Evolutionary conservation across 306 rosid species (phyloP), one percentile per base, ranked within the genome.

Genomic region (Carpinus fangiana): DNA sequence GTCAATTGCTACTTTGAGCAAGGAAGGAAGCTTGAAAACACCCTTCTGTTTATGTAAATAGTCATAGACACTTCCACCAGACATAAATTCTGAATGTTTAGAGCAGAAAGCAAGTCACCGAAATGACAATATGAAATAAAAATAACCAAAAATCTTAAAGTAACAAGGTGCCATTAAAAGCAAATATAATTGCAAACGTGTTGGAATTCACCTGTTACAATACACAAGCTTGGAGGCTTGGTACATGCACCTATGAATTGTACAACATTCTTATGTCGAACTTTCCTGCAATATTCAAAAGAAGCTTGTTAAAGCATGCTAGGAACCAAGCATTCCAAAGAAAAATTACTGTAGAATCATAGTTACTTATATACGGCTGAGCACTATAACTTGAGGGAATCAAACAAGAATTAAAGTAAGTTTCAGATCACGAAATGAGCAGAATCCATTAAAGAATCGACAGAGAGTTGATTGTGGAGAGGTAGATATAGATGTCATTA

Each of bases 211-310:
- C 99, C 99, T 88, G 98, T 96, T 70, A 96, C 88, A 72, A 96
- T 96, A 86, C 98, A 93, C 82, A 96, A 79, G 80, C 88, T 83
- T 66, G 98, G 97, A 68, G 89, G 90, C 84, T 88, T 91, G 59
- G 99, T 96, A 71, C 99, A 96, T 73, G 98, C 99, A 83, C 98
- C 99, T n/a, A 96, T 96, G 87, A 96, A 96, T 79, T 96, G 99
- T 48, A 96, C 99, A 84, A 96, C 98, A 84, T 96, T 96, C 90
- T 93, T 96, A 86, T 96, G 99, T 68, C 97, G 93, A 83, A 96
- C 99, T 87, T 93, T 96, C 91, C 99, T 96, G 90, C 79, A 87
- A 84, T 81, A 75, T 84, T 76, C 76, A 70, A 73, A 78, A 76
- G 8, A 10, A 65, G 74, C 62, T 83, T 26, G 73, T 81, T 71